Evolutionary conservation across 805 yeast genomes (phyloP).

Genomic region (Candida maltosa): DNA sequence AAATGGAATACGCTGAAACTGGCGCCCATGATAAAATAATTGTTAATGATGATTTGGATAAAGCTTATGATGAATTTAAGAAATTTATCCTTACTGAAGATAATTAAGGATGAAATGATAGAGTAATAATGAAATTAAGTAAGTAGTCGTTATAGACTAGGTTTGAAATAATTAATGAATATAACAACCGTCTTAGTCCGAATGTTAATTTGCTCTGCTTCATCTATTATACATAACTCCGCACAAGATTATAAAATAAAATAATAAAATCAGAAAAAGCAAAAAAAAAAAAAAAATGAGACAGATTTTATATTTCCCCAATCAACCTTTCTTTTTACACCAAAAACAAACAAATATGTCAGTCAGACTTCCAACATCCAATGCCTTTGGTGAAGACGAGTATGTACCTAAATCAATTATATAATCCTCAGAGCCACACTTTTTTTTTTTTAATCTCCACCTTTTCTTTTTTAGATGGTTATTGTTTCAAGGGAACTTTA

Average conservation of each 20-base stretch:
- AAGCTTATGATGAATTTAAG: constrained; percentile 79
- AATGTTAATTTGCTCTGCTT: no score
- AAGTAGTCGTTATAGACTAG: not conserved
- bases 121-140: no score
- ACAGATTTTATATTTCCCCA: no score
- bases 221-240: no score
- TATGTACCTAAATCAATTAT: constrained; percentile 1
- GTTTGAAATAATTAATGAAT: no score
- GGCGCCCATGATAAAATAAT: constrained; percentile 90
- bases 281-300: no score
- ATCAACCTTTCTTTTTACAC: no score
- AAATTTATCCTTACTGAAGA: constrained; percentile 56
- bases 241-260: no score
- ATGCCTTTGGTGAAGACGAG: constrained; percentile 8
- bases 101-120: no score
- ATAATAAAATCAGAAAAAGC: no score
- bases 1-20: constrained; percentile 81
- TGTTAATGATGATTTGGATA: constrained; percentile 89
- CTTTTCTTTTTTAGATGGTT: not conserved
- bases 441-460: constrained; percentile 1
- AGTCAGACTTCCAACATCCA: constrained; percentile 7
- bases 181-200: no score
- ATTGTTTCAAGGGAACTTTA: not conserved
- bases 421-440: not conserved
- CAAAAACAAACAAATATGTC: no score